Evolutionary conservation across 768 basidiomycete genomes (phyloP).

Genomic region (Rickenella mellea): DNA sequence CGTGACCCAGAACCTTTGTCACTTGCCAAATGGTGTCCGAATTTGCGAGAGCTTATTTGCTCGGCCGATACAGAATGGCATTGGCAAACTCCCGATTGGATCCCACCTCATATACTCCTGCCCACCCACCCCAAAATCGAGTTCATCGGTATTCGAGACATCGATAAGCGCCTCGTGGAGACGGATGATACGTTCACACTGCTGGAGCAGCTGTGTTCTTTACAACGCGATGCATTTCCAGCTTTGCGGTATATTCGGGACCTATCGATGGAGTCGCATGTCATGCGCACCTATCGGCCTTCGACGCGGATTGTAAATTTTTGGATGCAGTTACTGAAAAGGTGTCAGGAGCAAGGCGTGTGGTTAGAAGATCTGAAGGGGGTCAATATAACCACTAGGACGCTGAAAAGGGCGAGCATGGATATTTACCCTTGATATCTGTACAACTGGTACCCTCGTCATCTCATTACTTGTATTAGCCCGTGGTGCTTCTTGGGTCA

Average conservation of each 20-base stretch:
- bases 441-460: no score
- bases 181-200: conserved; percentile 45
- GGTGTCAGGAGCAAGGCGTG: conserved; percentile 45
- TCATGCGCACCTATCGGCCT: conserved; percentile 35
- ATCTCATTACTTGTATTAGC: no score
- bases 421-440: no score
- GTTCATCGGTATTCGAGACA: conserved; percentile 65
- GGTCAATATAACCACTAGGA: conserved; percentile 42
- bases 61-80: conserved; percentile 76
- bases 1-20: conserved; percentile 31
- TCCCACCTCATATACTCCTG: conserved; percentile 64
- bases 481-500: no score
- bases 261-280: conserved; percentile 49
- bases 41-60: conserved; percentile 61
- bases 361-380: conserved; percentile 60
- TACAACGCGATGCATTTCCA: conserved; percentile 55
- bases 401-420: conserved; percentile 24
- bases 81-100: conserved; percentile 73
- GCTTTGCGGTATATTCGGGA: conserved; percentile 51
- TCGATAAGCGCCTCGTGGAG: conserved; percentile 47
- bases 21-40: conserved; percentile 62
- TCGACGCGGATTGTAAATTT: conserved; percentile 31
- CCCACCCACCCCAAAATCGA: conserved; percentile 51
- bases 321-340: conserved; percentile 24
- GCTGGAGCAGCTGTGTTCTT: conserved; percentile 51